Base-by-base conservation (phyloP, 2,329 filamentous ascomycete genomes). In the Clarireedia hainanense region DNA sequence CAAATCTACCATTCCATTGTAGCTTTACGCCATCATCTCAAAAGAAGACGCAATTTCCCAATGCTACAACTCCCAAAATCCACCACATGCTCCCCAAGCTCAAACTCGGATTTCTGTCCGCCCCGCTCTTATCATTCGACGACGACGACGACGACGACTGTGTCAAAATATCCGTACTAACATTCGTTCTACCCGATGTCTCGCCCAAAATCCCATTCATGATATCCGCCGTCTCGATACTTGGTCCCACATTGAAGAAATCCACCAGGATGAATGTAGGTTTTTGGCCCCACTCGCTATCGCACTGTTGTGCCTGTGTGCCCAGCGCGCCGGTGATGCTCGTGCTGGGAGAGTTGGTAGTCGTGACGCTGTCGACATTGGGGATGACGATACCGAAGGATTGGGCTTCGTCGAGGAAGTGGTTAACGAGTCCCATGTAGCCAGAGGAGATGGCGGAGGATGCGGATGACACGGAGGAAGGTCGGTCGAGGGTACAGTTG, bases 221-320 rank as follows among this genome's bases (percentile, higher is more conserved):
- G 47, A 65, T 70, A 70, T 94, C 89, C 2, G 87, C 84, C 0
- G 84, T 84, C 6, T 76, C 74, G 54, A 94, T 81, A 34, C 86
- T 80, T 0, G 85, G 82, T 0, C 85, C 88, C 57, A 84, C 76
- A 68, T 89, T 85, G 70, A 85, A 91, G 70, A 90, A 92, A 70
- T 95, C 89, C 1, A 92, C 87, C 9, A 94, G 76, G 20, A 89
- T 77, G 64, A 89, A 91, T 3, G 77, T 83, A n/a, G 89, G 87
- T 50, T 77, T 74, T 27, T 73, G 70, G n/a, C 78, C 77, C 75
- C 85, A 92, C 58, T 81, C 71, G 2, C 63, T 66, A 52, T 73
- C 71, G 68, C 83, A 91, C 56, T 68, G 69, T 45, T 72, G 68
- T 36, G 80, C 80, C 26, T 83, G 78, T 48, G 69, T 68, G 45